Conservation (phyloP, 331 rosid species). For the Rhamnella rubrinervis region DNA sequence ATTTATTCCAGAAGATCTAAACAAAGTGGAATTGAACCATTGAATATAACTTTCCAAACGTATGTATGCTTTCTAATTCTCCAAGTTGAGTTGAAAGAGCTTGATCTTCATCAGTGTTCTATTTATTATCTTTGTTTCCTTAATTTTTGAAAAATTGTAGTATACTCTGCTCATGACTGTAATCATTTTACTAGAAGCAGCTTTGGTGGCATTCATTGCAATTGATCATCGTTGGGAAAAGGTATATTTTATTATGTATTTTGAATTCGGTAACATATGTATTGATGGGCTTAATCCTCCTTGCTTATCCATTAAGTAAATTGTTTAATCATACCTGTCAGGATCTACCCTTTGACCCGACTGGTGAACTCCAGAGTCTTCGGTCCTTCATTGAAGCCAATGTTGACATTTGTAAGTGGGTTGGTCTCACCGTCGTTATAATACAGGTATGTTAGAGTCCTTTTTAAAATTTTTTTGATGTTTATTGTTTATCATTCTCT, state of each 20-base stretch:
- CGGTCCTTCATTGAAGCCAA: conserved; percentile 64
- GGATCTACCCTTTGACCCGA: conserved; percentile 88
- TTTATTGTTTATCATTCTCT: background rate
- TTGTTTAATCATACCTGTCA: conserved; percentile 35
- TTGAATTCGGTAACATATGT: background rate
- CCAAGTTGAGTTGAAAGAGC: conserved; percentile 11
- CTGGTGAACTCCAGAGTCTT: conserved; percentile 71
- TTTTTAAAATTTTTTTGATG: background rate
- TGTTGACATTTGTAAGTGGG: conserved; percentile 72
- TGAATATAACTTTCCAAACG: background rate
- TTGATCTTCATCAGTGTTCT: conserved; percentile 1
- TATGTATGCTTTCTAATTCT: background rate
- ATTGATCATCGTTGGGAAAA: conserved; percentile 80
- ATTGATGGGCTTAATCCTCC: conserved; percentile 9
- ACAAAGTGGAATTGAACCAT: conserved; percentile 1
- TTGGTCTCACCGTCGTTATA: conserved; percentile 60
- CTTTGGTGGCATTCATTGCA: conserved; percentile 75
- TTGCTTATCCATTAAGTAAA: conserved; percentile 13
- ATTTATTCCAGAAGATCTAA: background rate
- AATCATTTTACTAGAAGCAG: conserved; percentile 61
- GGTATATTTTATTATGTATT: conserved; percentile 31
- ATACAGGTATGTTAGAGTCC: conserved; percentile 57
- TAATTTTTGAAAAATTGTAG: conserved; percentile 52
- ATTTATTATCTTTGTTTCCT: conserved; percentile 27
- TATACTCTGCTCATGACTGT: conserved; percentile 57